Conservation (phyloP, 1,284 basidiomycete species). For the Sutorius eximius region DNA sequence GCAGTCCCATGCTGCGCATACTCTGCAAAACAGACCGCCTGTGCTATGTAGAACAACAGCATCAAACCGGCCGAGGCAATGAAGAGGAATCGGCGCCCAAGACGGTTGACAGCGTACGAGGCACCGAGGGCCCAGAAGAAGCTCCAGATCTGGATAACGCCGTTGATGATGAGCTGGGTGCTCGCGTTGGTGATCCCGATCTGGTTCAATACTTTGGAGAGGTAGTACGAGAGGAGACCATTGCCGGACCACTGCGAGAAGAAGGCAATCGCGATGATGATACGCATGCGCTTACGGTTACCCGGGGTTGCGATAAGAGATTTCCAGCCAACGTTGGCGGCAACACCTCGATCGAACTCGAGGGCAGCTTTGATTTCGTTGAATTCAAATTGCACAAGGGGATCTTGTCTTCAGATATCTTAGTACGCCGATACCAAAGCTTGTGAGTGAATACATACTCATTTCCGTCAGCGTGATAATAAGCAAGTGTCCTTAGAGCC, state of each 20-base stretch:
- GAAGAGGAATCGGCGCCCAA: slow-evolving; percentile 65
- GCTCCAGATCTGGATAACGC: slow-evolving; percentile 75
- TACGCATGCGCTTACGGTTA: slow-evolving; percentile 69
- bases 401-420: slow-evolving; percentile 66
- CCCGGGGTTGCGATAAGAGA: slow-evolving; percentile 58
- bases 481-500: slow-evolving; percentile 64
- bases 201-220: slow-evolving; percentile 67
- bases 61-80: slow-evolving; percentile 64
- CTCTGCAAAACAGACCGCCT: slow-evolving; percentile 70
- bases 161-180: slow-evolving; percentile 70
- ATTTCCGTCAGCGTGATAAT: slow-evolving; percentile 76
- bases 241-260: slow-evolving; percentile 79
- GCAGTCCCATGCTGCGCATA: slow-evolving; percentile 49
- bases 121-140: slow-evolving; percentile 61
- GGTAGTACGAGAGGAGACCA: slow-evolving; percentile 76
- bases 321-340: slow-evolving; percentile 60
- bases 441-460: slow-evolving; percentile 41
- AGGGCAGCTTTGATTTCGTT: slow-evolving; percentile 79
- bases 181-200: slow-evolving; percentile 66
- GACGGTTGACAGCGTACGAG: slow-evolving; percentile 55
- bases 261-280: slow-evolving; percentile 69
- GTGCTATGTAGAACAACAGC: slow-evolving; percentile 66
- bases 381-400: slow-evolving; percentile 74
- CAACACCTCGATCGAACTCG: slow-evolving; percentile 57
- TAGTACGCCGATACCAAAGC: slow-evolving; percentile 21